Evolutionary conservation across 192 early-diverging fungal genomes (phyloP), one percentile per base, ranked within the genome.

Genomic region (Gamsiella multidivaricata): DNA sequence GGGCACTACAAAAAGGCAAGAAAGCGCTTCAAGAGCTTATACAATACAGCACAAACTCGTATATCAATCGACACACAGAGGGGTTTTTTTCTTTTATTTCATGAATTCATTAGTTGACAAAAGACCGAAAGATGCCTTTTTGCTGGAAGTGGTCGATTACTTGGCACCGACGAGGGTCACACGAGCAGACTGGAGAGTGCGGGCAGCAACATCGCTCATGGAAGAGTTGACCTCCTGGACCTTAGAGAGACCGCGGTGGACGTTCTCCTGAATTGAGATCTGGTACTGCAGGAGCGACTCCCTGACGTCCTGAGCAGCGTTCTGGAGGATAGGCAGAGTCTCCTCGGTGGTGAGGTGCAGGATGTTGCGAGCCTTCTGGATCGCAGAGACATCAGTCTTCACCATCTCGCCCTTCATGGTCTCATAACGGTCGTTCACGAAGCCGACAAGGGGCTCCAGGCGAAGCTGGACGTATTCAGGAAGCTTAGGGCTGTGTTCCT

Each of bases 281-380:
- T 78, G 74, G 66, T 78, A 78, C 60, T 67, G 65, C 22, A 64
- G 28, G 3, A 82, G 45, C 17, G 69, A 61, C 52, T 84, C 84
- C 62, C 80, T 82, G 46, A 88, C 58, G 34, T 82, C 83, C 36
- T 78, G 62, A 23, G 83, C 65, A 10, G 85, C 83, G 17, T 37
- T 60, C 50, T 82, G 78, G 14, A 88, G 57, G 23, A 86, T 56
- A 2, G 87, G 87, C 17, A 88, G 36, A 10, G 84, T 83, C 51
- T 86, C 80, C 15, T 82, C 81, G 20, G 80, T 83, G 51, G 85
- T 86, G 22, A 89, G 51, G 7, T 80, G 65, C 26, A 88, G 54
- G 22, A 89, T 83, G 63, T 85, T 83, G 50, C 67, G 80, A 5
- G 88, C 88, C 65, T 88, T 87, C 39, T 88, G 82, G 39, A 88